Evolutionary conservation across 2,329 filamentous ascomycete species (phyloP).

Genomic region (Cercospora zeina): DNA sequence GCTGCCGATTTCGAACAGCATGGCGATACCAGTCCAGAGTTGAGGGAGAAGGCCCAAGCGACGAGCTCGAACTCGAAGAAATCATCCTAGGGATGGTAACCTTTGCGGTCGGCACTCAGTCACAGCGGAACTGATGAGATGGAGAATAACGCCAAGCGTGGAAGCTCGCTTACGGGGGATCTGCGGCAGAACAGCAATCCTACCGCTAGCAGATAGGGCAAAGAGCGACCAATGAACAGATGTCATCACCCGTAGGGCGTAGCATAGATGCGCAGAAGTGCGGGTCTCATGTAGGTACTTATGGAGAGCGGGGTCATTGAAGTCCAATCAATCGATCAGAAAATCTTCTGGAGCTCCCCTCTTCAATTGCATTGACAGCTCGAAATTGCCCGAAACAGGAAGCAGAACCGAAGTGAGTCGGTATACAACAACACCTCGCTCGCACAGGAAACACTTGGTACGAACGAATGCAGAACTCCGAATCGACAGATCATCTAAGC

Average conservation of each 20-base stretch:
- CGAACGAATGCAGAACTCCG: background rate
- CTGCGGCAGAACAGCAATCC: background rate
- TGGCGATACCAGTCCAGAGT: conserved; percentile 37
- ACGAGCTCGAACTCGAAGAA: conserved; percentile 8
- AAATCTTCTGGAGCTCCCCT: background rate
- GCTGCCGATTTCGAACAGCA: conserved; percentile 61
- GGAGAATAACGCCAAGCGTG: background rate
- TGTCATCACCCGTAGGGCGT: background rate
- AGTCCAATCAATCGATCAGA: background rate
- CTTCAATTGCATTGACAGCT: background rate
- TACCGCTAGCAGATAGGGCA: conserved; percentile 9
- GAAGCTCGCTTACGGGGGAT: background rate
- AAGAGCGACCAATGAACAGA: background rate
- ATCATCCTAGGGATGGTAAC: background rate
- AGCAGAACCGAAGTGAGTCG: conserved; percentile 5
- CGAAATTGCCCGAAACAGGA: conserved; percentile 3
- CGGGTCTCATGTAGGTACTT: background rate
- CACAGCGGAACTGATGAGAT: background rate
- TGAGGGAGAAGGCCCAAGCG: conserved; percentile 36
- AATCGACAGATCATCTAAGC: background rate
- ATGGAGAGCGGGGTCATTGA: background rate
- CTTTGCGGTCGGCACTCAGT: background rate
- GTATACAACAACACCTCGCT: background rate
- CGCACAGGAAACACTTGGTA: background rate
- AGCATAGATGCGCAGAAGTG: background rate